Base-by-base conservation (phyloP, 2,329 filamentous ascomycete genomes). In the Phyllosticta citriasiana region DNA sequence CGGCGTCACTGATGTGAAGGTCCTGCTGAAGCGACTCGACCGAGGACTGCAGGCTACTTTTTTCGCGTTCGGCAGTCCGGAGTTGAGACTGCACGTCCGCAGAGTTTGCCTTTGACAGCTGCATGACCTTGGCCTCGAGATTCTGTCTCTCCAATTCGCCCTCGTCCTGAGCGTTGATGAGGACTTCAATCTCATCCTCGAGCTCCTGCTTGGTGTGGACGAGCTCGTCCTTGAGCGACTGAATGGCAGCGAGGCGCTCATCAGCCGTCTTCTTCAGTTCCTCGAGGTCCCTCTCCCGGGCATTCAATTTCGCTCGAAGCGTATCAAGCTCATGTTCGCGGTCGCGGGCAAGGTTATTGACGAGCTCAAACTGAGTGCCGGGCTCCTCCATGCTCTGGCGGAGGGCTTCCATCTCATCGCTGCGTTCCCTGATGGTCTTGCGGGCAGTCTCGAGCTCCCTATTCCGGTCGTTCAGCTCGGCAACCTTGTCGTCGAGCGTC, bases 101-200 rank as follows among this genome's bases (percentile, higher is more conserved):
- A 4, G 65, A 65, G 19, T 66, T 60, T 50, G 69, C 63, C 25
- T 63, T 64, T 60, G 74, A 71, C 5, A 75, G 68, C 6, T 71
- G 63, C 9, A 77, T 74, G 4, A 83, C 78, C 62, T 82, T 82
- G 58, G 83, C 78, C 67, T 89, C 83, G 1, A 88, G 74, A 52
- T 84, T 77, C 7, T 80, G 78, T 67, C 85, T 87, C 64, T 78
- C 77, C 16, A 73, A 71, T 24, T 73, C 68, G 1, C 72, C 69
- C 19, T 78, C 75, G 33, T 79, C 77, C 7, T 74, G 69, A 30
- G 71, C 72, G 27, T 74, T 72, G 61, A 79, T 76, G 1, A 80
- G 67, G 5, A 80, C 74, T 35, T 77, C 70, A 19, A 83, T 79
- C 62, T 82, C 82, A 33, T 85, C 81, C 66, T 86, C 81, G 63